Evolutionary conservation across 805 yeast species (phyloP), one percentile per base, ranked within the genome.

Genomic region (Ogataea angusta): DNA sequence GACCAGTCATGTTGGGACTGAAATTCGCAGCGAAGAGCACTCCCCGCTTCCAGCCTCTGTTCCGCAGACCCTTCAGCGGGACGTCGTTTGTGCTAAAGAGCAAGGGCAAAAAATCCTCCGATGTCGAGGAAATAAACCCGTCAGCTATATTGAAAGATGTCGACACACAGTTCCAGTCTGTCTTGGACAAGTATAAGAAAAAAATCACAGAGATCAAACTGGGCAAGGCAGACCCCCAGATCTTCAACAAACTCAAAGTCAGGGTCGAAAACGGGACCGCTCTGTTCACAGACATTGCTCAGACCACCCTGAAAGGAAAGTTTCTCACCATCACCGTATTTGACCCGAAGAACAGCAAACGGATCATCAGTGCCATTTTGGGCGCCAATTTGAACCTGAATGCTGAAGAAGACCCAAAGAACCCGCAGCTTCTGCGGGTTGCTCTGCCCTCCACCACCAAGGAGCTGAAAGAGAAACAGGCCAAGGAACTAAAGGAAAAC

Each of bases 301-400:
- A 81, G 46, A 82, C 91, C 3, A 66, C 83, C 0, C 51, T 78
- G 38, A 82, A 82, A 50, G 93, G 91, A 2, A 73, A 85, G 52
- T 71, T 78, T 50, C 68, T 87, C 38, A 63, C 76, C 23, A 76
- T 91, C n/a, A 88, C 96, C 0, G 90, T 89, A 2, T 91, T 83
- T 61, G 96, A 91, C 55, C 95, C 95, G 6, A 72, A 71, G 37
- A 74, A 85, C 49, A 72, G 78, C 28, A 83, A 86, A 52, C 72
- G 75, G 45, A 75, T 91, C 21, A 73, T 84, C 21, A 80, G 88
- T 38, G 72, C 90, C 0, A 79, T 91, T 14, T 60, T 87, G 45
- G 82, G 76, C 1, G 70, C 90, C 0, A 75, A 76, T 8, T 64
- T 86, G 57, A 85, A 85, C 54, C 63, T 91, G 70, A 87, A 82